Percentiles rank a stretch among this genome's conserved stretches.
Conservation (phyloP, 192 early-diverging fungal species). For the Pecoramyces ruminantium region DNA sequence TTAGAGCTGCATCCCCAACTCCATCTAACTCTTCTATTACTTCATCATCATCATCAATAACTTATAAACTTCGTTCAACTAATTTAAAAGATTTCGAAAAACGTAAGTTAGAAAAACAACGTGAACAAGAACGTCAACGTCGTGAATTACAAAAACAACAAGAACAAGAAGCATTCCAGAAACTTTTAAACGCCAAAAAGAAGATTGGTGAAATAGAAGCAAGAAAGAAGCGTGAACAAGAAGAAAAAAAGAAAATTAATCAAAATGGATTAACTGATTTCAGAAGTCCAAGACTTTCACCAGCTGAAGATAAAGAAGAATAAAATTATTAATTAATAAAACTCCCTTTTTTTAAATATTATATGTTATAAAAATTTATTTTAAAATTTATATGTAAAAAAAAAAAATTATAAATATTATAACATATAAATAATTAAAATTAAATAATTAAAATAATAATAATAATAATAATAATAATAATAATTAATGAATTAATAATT, state of each 20-base stretch:
- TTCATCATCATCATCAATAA: neutral
- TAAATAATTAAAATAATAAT: too few species aligned
- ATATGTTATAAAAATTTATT: too few species aligned
- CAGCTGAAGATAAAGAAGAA: neutral
- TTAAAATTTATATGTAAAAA: too few species aligned
- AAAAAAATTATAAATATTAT: too few species aligned
- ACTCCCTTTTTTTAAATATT: too few species aligned
- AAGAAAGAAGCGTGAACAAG: neutral
- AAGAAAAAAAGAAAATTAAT: neutral
- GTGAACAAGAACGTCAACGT: neutral
- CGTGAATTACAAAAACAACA: neutral
- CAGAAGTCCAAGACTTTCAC: neutral
- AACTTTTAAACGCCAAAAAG: neutral
- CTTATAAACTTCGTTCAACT: neutral
- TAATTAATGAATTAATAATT: too few species aligned
- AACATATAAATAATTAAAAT: too few species aligned
- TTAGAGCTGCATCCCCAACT: neutral
- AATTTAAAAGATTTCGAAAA: neutral
- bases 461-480: too few species aligned
- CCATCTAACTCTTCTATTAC: neutral
- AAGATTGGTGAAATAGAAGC: neutral
- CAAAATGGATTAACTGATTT: neutral
- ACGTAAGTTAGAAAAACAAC: neutral
- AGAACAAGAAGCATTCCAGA: neutral
- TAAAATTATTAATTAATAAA: neutral